Evolutionary conservation across 2,329 filamentous ascomycete species (phyloP).

Genomic region (Pseudogymnoascus sp.): DNA sequence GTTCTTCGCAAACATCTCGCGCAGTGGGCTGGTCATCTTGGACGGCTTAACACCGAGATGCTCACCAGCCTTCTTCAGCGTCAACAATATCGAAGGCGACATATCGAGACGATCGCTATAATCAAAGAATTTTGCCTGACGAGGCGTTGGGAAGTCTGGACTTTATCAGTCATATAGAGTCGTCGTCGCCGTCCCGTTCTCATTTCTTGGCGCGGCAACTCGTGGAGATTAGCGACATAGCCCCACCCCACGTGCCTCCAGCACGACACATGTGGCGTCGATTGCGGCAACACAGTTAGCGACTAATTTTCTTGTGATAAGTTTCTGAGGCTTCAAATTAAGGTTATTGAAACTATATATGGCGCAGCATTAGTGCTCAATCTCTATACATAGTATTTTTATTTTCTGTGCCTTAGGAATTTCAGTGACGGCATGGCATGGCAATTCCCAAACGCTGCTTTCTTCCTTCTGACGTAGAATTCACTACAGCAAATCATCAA

Average conservation of each 20-base stretch:
- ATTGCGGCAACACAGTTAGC: not conserved
- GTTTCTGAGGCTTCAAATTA: not conserved
- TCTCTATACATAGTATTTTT: not conserved
- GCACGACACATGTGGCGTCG: not conserved
- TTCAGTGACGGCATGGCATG: too few relatives aligned
- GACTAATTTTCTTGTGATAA: not conserved
- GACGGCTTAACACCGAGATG: not conserved
- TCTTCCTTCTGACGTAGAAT: too few relatives aligned
- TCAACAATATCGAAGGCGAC: not conserved
- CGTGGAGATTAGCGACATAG: not conserved
- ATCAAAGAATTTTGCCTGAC: not conserved
- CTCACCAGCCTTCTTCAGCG: not conserved
- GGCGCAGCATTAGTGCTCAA: not conserved
- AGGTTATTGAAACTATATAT: not conserved
- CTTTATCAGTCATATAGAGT: not conserved
- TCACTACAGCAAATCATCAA: not conserved
- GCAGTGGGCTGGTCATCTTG: not conserved
- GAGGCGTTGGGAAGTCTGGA: not conserved
- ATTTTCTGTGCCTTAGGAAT: not conserved
- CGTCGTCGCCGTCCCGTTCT: not conserved
- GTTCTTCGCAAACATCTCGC: constrained; percentile 21
- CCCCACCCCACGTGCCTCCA: not conserved
- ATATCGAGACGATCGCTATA: not conserved
- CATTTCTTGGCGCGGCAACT: not conserved
- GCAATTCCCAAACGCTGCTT: too few relatives aligned